These are phyloP conservation scores for Aspergillus taichungensis DNA, from an alignment of 495 filamentous ascomycete species.

Conservation along the genomic window DNA sequence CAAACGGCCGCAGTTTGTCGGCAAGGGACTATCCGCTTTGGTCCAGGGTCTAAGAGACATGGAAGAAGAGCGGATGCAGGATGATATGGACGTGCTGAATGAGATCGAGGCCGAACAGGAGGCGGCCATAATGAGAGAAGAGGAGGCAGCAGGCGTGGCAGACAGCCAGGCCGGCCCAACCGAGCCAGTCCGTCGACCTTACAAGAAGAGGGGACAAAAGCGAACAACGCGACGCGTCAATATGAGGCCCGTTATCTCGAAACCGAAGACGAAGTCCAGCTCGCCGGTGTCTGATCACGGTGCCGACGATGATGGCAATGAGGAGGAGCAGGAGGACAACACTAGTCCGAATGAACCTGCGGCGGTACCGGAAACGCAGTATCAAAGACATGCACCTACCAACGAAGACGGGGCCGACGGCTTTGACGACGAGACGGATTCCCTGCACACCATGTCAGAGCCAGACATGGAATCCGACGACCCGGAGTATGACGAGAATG, in stretches of 20 bases:
- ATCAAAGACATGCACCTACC: conserved; percentile 2
- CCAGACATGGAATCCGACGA: conserved; percentile 26
- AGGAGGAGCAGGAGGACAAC: conserved; percentile 12
- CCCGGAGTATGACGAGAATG: conserved; percentile 22
- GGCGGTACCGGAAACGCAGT: conserved; percentile 28
- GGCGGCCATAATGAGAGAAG: conserved; percentile 27
- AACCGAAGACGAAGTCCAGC: conserved; percentile 22
- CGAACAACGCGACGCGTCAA: conserved; percentile 70
- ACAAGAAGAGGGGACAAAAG: conserved; percentile 92
- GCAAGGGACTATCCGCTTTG: conserved; percentile 67
- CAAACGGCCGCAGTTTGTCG: conserved; percentile 55
- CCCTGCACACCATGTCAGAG: conserved; percentile 27
- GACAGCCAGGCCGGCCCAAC: conserved; percentile 49
- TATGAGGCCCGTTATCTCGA: conserved; percentile 51
- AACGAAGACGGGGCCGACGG: conserved; percentile 11
- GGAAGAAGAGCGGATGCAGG: conserved; percentile 67
- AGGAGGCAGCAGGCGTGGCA: conserved; percentile 25
- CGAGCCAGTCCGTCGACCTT: conserved; percentile 49
- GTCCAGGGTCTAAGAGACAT: conserved; percentile 69
- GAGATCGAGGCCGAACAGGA: conserved; percentile 62
- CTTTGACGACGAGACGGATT: conserved; percentile 17
- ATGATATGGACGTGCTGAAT: conserved; percentile 72
- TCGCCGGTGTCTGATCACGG: conserved; percentile 16
- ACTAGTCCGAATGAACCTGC: conserved; percentile 24
- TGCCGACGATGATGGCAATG: conserved; percentile 14